Base-by-base conservation (phyloP, 2,329 filamentous ascomycete genomes). In the Emericellopsis cladophorae region DNA sequence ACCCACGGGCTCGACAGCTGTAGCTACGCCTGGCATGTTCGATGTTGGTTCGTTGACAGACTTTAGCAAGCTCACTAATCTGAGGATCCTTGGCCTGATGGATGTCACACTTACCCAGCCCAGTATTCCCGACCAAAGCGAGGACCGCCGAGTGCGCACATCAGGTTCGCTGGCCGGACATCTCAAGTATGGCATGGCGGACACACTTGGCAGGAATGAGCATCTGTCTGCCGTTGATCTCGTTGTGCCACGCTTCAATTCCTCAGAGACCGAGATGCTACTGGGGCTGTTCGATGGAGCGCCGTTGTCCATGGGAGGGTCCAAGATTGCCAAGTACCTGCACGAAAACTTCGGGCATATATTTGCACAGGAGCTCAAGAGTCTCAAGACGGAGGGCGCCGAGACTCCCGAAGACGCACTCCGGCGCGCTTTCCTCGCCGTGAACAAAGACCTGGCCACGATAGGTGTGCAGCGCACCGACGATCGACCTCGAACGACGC, bases 251-350 rank as follows among this genome's bases (percentile, higher is more conserved):
- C 79, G 86, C 36, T 92, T 95, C 64, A 84, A 89, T 54, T 84
- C 88, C 14, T 85, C 84, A 40, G 88, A 96, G 49, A 82, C 86
- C 35, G 89, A 96, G 59, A 89, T 86, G 36, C 71, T 98, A 2
- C 66, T 98, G 36, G 92, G 90, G n/a, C 73, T 98, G 60, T 98
- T 98, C 54, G 93, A 98, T 56, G 92, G 92, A 4, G 86, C 95
- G 56, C 76, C 81, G n/a, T 70, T 93, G 43, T 85, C 86, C 3
- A 88, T 78, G 45, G 85, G 89, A 45, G 93, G 92, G 35, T 95
- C 89, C 46, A 93, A 93, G 65, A 86, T 98, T 50, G 89, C 92
- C 48, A 96, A 95, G 58, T 98, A 86, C 53, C 67, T 98, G 24
- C 90, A 98, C 55, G 92, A 98, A 62, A 90, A 95, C 54, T 95